Evolutionary conservation across 306 rosid genomes (phyloP).

Genomic region (Carpinus viminea): DNA sequence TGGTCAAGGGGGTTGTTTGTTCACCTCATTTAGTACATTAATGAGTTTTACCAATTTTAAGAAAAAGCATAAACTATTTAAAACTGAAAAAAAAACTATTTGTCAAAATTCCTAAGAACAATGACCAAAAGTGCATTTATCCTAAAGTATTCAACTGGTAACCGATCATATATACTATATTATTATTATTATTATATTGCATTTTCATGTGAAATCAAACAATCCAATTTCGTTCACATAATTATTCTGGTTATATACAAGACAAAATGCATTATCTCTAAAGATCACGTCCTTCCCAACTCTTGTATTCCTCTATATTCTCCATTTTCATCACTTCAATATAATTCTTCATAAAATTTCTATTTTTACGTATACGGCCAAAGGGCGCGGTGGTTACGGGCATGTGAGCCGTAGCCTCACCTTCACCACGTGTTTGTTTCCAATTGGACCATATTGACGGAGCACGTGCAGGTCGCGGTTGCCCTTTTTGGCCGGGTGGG

Average conservation of each 20-base stretch:
- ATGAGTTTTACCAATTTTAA: too few relatives aligned
- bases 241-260: not conserved
- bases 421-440: not conserved
- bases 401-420: slow-evolving; percentile 27
- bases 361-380: not conserved
- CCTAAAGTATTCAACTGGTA: too few relatives aligned
- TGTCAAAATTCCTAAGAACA: too few relatives aligned
- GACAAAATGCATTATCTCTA: slow-evolving; percentile 7
- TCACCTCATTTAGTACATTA: too few relatives aligned
- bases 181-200: too few relatives aligned
- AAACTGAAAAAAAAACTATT: too few relatives aligned
- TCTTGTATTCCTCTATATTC: slow-evolving; percentile 23
- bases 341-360: not conserved
- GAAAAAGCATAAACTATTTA: too few relatives aligned
- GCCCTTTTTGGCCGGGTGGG: not conserved
- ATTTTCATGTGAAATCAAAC: not conserved
- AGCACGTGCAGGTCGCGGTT: slow-evolving; percentile 33
- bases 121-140: too few relatives aligned
- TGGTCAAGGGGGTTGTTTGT: too few relatives aligned
- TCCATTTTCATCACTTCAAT: not conserved
- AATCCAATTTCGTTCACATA: too few relatives aligned
- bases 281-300: not conserved
- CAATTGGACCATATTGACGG: not conserved
- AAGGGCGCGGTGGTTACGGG: slow-evolving; percentile 6
- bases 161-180: too few relatives aligned